Evolutionary conservation across 23 red algal species (phyloP).

Genomic region (Gracilariopsis chorda): DNA sequence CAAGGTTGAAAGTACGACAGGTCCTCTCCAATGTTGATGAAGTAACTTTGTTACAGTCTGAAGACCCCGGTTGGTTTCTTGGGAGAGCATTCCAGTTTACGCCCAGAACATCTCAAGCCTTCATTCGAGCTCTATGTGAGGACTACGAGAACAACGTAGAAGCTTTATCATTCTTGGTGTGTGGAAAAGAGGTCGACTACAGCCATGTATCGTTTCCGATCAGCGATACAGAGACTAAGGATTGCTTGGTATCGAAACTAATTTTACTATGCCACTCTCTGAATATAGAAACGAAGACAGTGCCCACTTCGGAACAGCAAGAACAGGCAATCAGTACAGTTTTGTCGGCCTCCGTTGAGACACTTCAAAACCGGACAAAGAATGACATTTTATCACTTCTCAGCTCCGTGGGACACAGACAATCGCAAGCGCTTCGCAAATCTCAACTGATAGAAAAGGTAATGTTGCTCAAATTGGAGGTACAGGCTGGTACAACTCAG

Average conservation of each 20-base stretch:
- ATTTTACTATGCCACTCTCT: background rate
- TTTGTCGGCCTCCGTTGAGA: background rate
- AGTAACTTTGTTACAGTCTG: conserved; percentile 13
- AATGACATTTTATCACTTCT: background rate
- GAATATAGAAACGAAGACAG: background rate
- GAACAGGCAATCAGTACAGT: background rate
- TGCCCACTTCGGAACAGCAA: background rate
- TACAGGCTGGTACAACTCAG: too few relatives aligned
- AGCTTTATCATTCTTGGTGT: background rate
- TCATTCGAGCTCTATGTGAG: background rate
- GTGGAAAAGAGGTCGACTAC: background rate
- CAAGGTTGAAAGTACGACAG: background rate
- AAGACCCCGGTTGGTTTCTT: conserved; percentile 27
- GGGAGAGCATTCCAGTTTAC: background rate
- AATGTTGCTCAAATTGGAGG: background rate
- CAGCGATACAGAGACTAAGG: background rate
- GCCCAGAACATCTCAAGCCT: background rate
- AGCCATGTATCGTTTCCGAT: background rate
- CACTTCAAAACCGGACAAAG: background rate
- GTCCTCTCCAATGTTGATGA: background rate
- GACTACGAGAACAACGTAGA: background rate
- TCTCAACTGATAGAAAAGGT: background rate
- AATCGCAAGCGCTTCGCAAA: background rate
- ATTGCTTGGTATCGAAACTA: background rate
- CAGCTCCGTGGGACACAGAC: background rate